Evolutionary conservation across 371 early-diverging fungal species (phyloP).

Genomic region (Circinella umbellata): DNA sequence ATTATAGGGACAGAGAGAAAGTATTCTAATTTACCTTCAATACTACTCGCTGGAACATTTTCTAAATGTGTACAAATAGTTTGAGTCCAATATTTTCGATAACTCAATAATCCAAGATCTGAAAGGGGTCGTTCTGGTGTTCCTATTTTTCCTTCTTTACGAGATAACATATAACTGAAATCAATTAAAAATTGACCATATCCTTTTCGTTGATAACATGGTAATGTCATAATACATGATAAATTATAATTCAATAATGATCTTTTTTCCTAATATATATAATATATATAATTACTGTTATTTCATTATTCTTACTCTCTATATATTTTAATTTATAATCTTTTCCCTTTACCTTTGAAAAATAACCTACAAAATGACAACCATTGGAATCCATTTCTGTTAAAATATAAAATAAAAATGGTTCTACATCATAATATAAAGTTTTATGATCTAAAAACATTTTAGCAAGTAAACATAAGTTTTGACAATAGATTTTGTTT

Average conservation of each 20-base stretch:
- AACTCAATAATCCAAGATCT: conserved; percentile 96
- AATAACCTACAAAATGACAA: conserved; percentile 98
- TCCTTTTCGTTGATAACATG: conserved; percentile 96
- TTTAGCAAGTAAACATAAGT: conserved; percentile 97
- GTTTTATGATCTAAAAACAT: conserved; percentile 99
- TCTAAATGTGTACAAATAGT: conserved; percentile 40
- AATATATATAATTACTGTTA: background rate
- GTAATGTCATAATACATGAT: conserved; percentile 98
- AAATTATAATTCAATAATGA: conserved; percentile 94
- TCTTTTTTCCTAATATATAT: conserved; percentile 82
- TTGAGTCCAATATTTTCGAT: conserved; percentile 86
- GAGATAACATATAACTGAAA: conserved; percentile 94
- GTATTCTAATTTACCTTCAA: conserved; percentile 40
- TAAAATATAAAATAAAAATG: conserved; percentile 98
- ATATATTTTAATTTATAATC: background rate
- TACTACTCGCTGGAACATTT: conserved; percentile 35
- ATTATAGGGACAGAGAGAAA: too few relatives aligned
- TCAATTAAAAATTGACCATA: conserved; percentile 98
- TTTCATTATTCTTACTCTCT: too few relatives aligned
- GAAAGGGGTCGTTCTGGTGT: conserved; percentile 99
- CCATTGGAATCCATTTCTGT: conserved; percentile 80
- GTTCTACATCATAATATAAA: conserved; percentile 99
- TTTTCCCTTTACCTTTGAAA: conserved; percentile 86
- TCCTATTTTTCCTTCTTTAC: conserved; percentile 87
- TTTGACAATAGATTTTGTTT: conserved; percentile 71